Base-by-base conservation (phyloP, 73 alveolate genomes). In the Paramecium sexaurelia region DNA sequence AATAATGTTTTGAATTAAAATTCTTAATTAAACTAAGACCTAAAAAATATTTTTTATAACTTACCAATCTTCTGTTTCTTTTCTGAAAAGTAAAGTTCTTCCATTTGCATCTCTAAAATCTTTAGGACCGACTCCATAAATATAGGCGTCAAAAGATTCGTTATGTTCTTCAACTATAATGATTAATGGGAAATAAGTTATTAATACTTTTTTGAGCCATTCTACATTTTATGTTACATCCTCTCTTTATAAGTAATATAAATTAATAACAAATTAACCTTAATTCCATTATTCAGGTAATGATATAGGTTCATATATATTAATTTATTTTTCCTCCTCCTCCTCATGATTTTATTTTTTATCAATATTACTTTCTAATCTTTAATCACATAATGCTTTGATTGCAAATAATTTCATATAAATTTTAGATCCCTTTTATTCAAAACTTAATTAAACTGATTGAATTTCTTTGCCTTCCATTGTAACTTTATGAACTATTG, bases 391-490 rank as follows among this genome's bases (percentile, higher is more conserved):
- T 41, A 41, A 41, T 7, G 90, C 90, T 24, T 24, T 78, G n/a
- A 78, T 40, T 17, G 90, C 90, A 45, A 39, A 78, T 40, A 39
- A 40, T 78, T 78, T 78, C 71, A 78, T 29, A 78, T 78, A 78
- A 5, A 45, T 24, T 78, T 78, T 78, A 8, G 43, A 78, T 40
- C 71, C 90, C 41, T 45, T 40, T 5, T 22, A 37, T 78, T 78
- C 90, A 39, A 11, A 24, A 20, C 75, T 41, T 19, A 33, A 41
- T 45, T 78, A 43, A 22, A 78, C 20, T 0, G 90, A 78, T 78
- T 78, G 5, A 22, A 78, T 78, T 45, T 78, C 90, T 40, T 78
- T 78, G 2, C 90, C 90, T 45, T 78, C 90, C 90, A 78, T 78
- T 17, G 41, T 40, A 24, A 78, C 55, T 41, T 11, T 29, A 43